Percentiles rank a stretch among this genome's conserved stretches.
Conservation (phyloP, 345 rosid genomes). For the Rhizophora apiculata region DNA sequence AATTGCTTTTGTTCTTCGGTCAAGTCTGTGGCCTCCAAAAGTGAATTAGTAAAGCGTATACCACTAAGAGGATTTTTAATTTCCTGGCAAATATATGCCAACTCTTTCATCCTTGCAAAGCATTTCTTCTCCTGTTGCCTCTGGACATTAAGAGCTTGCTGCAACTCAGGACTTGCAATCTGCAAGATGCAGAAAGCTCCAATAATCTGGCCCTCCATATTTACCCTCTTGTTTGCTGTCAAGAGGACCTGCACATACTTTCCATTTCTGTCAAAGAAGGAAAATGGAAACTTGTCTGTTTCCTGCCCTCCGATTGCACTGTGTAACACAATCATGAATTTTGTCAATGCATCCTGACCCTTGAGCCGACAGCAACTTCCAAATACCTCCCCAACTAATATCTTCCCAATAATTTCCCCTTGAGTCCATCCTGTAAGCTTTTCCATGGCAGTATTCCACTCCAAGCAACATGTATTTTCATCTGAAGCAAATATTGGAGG, state of each 20-base stretch:
- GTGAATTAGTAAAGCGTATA: conserved; percentile 67
- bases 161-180: conserved; percentile 90
- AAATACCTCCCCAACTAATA: conserved; percentile 91
- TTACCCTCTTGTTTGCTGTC: conserved; percentile 81
- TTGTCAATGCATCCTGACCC: conserved; percentile 85
- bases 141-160: conserved; percentile 72
- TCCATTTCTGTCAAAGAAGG: conserved; percentile 73
- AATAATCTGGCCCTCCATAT: conserved; percentile 60
- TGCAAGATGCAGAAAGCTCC: conserved; percentile 98
- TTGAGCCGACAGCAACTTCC: conserved; percentile 85
- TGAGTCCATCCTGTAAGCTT: conserved; percentile 81
- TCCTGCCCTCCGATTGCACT: conserved; percentile 87
- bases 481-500: conserved; percentile 97
- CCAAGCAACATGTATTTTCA: conserved; percentile 83
- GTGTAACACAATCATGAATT: conserved; percentile 88
- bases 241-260: conserved; percentile 72
- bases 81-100: conserved; percentile 76
- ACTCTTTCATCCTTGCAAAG: conserved; percentile 70
- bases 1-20: conserved; percentile 84
- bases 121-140: conserved; percentile 62
- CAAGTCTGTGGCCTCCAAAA: conserved; percentile 66
- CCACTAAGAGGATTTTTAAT: conserved; percentile 77
- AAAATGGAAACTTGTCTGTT: conserved; percentile 67
- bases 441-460: conserved; percentile 99
- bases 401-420: conserved; percentile 70